phyloP scores from a whole-genome alignment of 495 filamentous ascomycete genomes.

The Neurospora terricola region DNA sequence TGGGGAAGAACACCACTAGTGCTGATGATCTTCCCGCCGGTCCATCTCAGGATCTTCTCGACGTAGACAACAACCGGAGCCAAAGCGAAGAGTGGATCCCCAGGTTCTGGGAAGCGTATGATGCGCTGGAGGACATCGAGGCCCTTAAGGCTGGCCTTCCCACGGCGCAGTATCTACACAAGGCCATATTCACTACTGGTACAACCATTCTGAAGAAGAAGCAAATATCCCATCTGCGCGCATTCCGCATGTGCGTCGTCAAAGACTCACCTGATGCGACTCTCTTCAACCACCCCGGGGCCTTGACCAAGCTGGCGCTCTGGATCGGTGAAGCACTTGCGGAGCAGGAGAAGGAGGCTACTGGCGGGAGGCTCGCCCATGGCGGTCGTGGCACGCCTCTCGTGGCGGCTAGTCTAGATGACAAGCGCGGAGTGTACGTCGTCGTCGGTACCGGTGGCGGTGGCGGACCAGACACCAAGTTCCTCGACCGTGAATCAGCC shows the following conservation, averaged over 20 bases:
- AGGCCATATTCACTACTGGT: constrained; percentile 88
- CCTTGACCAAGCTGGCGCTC: constrained; percentile 81
- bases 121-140: constrained; percentile 73
- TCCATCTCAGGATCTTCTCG: constrained; percentile 26
- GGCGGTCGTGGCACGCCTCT: constrained; percentile 70
- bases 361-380: constrained; percentile 50
- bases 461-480: constrained; percentile 51
- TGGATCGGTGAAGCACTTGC: constrained; percentile 92
- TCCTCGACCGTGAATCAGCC: constrained; percentile 50
- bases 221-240: constrained; percentile 81
- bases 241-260: constrained; percentile 91
- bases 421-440: constrained; percentile 77
- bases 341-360: constrained; percentile 71
- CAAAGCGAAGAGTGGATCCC: constrained; percentile 58
- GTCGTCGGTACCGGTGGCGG: constrained; percentile 84
- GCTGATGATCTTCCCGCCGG: constrained; percentile 13
- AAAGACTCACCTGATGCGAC: constrained; percentile 86
- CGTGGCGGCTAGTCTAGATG: constrained; percentile 82
- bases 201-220: constrained; percentile 84
- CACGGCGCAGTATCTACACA: constrained; percentile 78
- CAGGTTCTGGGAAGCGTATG: constrained; percentile 90
- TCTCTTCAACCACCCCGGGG: constrained; percentile 84
- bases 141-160: constrained; percentile 67
- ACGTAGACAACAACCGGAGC: constrained; percentile 33
- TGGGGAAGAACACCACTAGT: constrained; percentile 49